Base-by-base conservation (phyloP, 2,329 filamentous ascomycete species). In the Colletotrichum destructivum region DNA sequence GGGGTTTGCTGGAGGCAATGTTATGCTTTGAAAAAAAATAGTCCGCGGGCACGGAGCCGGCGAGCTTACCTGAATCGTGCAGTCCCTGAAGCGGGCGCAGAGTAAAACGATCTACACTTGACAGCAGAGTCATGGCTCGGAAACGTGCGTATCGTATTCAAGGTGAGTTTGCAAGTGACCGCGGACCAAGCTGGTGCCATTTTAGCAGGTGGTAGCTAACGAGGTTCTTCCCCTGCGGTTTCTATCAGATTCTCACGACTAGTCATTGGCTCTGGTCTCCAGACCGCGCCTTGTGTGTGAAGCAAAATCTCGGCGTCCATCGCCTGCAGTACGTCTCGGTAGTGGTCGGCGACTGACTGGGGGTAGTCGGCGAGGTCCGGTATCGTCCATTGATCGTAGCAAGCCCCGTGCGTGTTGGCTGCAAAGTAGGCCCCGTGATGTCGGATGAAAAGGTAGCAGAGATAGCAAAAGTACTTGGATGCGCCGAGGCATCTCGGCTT, bases 381-480 rank as follows among this genome's bases (percentile, higher is more conserved):
- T 18, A 74, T 56, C 1, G 73, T 74, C 73, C 73, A 74, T 15
- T 74, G 73, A 40, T 74, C 73, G 31, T 74, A 74, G 51, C 73
- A 74, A 5, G 73, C 73, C 11, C 73, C 73, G 42, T 74, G 73
- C 13, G 73, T 74, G 38, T 63, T 73, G 4, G 71, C 68, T 8
- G 73, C 71, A 35, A 73, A 73, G 31, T 73, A 74, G 26, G 66
- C 16, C n/a, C 71, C 73, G 56, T 74, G 73, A 35, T 68, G 71
- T 51, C 63, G 55, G 46, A 74, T 60, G 63, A 74, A 74, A 15
- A 74, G 63, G 63, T 68, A 74, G 60, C 73, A 74, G 47, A 74
- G 67, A 26, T 74, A 74, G 55, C 73, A 74, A 61, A 74, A 73
- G 26, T 71, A 74, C 40, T 74, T 74, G 23, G 73, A 74, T 9